These are phyloP conservation scores for Blepharisma stoltei DNA, from an alignment of 73 alveolate genomes.

Conservation along the genomic window DNA sequence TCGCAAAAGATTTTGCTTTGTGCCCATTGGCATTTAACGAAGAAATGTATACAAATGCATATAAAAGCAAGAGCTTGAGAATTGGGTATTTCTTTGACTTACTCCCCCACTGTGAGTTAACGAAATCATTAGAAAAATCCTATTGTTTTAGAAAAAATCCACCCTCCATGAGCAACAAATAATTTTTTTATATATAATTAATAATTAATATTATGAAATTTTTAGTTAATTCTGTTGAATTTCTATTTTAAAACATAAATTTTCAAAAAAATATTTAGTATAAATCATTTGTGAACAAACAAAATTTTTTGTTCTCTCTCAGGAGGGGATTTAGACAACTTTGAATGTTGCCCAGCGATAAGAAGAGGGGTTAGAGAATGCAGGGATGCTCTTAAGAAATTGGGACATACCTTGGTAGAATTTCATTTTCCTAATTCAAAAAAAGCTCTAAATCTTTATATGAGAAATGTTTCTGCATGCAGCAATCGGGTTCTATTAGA, in stretches of 20 bases:
- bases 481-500: background rate
- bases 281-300: no score
- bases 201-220: no score
- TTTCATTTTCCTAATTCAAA: background rate
- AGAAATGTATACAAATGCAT: background rate
- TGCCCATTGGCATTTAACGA: background rate
- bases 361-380: background rate
- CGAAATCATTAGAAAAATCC: no score
- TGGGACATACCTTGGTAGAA: background rate
- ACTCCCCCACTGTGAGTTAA: no score
- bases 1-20: background rate
- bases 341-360: background rate
- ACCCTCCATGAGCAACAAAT: no score
- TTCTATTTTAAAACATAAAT: no score
- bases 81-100: background rate
- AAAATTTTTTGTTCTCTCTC: no score
- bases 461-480: background rate
- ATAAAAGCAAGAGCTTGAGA: background rate
- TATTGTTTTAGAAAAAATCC: no score
- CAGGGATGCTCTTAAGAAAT: background rate
- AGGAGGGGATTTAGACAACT: background rate
- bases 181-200: no score
- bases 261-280: no score
- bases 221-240: no score
- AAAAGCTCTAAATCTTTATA: background rate